Base-by-base conservation (phyloP, 441 rosid genomes). In the Arabidopsis lyrata region DNA sequence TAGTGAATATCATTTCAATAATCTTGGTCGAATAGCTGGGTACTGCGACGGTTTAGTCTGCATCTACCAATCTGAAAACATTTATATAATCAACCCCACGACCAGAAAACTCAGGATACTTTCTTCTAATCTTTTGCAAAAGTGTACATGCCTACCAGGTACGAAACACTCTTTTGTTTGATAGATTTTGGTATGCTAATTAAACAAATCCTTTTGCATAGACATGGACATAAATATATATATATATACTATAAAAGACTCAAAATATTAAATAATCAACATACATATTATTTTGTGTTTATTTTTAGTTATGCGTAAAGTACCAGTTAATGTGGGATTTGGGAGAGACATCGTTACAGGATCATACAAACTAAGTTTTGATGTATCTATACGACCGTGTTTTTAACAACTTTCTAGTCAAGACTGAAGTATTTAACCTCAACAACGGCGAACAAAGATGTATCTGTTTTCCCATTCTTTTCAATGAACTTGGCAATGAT, bases 301-400 rank as follows among this genome's bases (percentile, higher is more conserved):
- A 0, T 57, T 57, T 5, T 9, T 10, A 57, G 63, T 44, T 5
- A 20, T 16, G 3, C 49, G 22, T 22, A 22, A 22, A 22, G 22
- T 48, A 5, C 69, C 69, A 34, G 2, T 48, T 1, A 34, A 3
- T 8, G 35, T 50, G 15, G 70, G 70, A 24, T 66, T 66, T 50
- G 70, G 59, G n/a, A 66, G 48, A 66, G 59, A 66, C 59, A 66
- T 66, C 1, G 24, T 66, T 36, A 52, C 70, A 50, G 70, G 59
- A 20, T 27, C 24, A 22, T 50, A 66, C 70, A 66, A 66, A 36
- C 22, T 66, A 22, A n/a, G n/a, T 52, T 5, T 66, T 66, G 58
- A 65, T 49, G 58, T 50, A 50, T 65, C 0, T 6, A 2, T 32
- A 16, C 24, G 41, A 15, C 7, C 24, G 2, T 11, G 12, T 11